Evolutionary conservation across 2,329 filamentous ascomycete species (phyloP).

Genomic region (Cladorrhinum sp.): DNA sequence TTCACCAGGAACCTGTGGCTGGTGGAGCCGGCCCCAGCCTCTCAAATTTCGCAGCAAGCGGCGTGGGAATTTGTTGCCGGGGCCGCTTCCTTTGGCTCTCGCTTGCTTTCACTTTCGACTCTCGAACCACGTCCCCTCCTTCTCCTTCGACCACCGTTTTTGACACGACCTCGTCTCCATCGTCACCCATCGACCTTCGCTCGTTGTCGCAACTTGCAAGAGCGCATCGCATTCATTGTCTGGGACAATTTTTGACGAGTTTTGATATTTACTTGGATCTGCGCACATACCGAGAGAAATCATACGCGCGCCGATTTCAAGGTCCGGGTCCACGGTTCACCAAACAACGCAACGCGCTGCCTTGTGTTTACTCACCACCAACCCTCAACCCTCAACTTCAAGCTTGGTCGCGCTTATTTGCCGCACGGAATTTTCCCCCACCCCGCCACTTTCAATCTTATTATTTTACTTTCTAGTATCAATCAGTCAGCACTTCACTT

Average conservation of each 20-base stretch:
- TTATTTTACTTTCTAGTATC: not conserved
- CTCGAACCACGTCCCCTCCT: slow-evolving; percentile 9
- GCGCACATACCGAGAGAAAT: slow-evolving; percentile 6
- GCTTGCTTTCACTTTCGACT: slow-evolving; percentile 28
- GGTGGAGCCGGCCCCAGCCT: slow-evolving; percentile 26
- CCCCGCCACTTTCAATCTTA: not conserved
- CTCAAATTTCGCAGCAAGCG: slow-evolving; percentile 26
- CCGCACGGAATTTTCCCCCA: slow-evolving; percentile 8
- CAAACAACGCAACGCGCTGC: slow-evolving; percentile 24
- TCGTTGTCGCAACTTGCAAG: not conserved
- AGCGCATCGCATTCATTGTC: slow-evolving; percentile 21
- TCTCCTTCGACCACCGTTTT: not conserved
- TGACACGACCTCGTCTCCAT: slow-evolving; percentile 2
- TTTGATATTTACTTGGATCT: slow-evolving; percentile 8
- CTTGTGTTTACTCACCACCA: slow-evolving; percentile 25
- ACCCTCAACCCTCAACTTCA: slow-evolving; percentile 10
- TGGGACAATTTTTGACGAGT: slow-evolving; percentile 5
- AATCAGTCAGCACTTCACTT: not conserved
- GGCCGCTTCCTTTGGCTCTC: slow-evolving; percentile 2
- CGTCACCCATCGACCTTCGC: not conserved
- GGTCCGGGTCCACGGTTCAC: slow-evolving; percentile 17
- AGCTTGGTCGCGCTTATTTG: slow-evolving; percentile 10
- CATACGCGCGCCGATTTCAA: slow-evolving; percentile 1
- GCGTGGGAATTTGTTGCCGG: slow-evolving; percentile 17
- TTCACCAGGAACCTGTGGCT: slow-evolving; percentile 12